Percentiles rank a stretch among this genome's conserved stretches.
Conservation (phyloP, 2,329 filamentous ascomycete genomes). For the Fusarium buxicola region DNA sequence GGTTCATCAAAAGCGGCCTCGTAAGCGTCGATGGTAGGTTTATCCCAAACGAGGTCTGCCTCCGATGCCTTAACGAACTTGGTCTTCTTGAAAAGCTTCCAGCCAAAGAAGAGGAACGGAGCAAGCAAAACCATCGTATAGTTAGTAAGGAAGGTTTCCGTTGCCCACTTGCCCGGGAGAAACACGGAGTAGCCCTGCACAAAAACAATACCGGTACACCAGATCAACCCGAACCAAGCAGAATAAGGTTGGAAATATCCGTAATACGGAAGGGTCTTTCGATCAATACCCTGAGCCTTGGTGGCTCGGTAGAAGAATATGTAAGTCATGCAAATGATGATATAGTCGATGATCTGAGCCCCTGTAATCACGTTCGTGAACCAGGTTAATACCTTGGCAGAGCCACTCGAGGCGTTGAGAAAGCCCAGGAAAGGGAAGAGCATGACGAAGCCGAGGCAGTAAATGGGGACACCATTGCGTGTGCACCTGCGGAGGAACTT, state of each 20-base stretch:
- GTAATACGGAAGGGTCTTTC: conserved; percentile 64
- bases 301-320: conserved; percentile 62
- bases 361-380: conserved; percentile 65
- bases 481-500: background rate
- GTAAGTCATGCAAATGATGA: conserved; percentile 61
- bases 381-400: conserved; percentile 57
- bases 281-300: conserved; percentile 62
- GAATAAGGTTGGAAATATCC: conserved; percentile 69
- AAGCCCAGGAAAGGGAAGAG: background rate
- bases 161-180: background rate
- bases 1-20: background rate
- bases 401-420: conserved; percentile 41
- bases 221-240: conserved; percentile 54
- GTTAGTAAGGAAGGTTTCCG: conserved; percentile 56
- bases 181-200: background rate
- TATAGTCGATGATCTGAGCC: conserved; percentile 69
- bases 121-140: conserved; percentile 59
- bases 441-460: background rate
- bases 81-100: conserved; percentile 21
- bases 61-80: conserved; percentile 7
- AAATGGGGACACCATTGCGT: background rate
- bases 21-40: conserved; percentile 14
- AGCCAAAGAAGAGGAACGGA: conserved; percentile 3
- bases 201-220: conserved; percentile 17
- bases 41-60: conserved; percentile 19